Conservation (phyloP, 208 protist genomes). For the Acanthamoeba castellanii region DNA sequence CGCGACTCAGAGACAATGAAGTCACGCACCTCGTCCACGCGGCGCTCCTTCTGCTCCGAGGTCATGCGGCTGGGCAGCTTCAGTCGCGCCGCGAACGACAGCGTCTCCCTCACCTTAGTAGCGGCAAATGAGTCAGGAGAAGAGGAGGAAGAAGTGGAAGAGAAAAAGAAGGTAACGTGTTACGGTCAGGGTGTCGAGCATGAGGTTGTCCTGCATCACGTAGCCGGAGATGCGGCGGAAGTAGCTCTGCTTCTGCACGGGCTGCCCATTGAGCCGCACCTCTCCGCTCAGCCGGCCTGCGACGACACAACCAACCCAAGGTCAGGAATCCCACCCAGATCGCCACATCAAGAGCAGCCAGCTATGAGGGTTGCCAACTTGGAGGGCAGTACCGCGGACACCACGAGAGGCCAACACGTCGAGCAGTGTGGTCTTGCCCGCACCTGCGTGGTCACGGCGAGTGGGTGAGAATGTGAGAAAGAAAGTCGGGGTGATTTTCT, state of each 20-base stretch:
- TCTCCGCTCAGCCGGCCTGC: slow-evolving; percentile 19
- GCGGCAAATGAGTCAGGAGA: background rate
- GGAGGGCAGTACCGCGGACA: slow-evolving; percentile 12
- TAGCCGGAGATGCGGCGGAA: slow-evolving; percentile 52
- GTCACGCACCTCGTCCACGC: slow-evolving; percentile 27
- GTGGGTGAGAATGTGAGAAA: background rate
- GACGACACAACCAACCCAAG: background rate
- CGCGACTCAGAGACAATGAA: background rate
- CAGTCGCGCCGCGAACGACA: slow-evolving; percentile 35
- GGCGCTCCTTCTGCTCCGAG: slow-evolving; percentile 29
- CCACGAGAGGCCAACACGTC: slow-evolving; percentile 42
- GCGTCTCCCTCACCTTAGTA: slow-evolving; percentile 11
- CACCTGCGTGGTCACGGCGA: background rate
- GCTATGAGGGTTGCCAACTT: no score
- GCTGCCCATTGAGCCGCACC: slow-evolving; percentile 55
- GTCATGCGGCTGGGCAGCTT: slow-evolving; percentile 63
- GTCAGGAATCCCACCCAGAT: background rate
- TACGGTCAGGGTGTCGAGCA: slow-evolving; percentile 49
- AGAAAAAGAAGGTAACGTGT: background rate
- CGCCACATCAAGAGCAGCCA: background rate
- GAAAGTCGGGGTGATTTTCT: background rate
- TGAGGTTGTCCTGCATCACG: slow-evolving; percentile 70
- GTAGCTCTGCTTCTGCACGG: slow-evolving; percentile 10
- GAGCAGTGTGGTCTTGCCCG: slow-evolving; percentile 73
- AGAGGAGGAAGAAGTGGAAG: background rate